These are phyloP conservation scores for Kwoniella europaea DNA, from an alignment of 768 basidiomycete genomes.

Conservation along the genomic window DNA sequence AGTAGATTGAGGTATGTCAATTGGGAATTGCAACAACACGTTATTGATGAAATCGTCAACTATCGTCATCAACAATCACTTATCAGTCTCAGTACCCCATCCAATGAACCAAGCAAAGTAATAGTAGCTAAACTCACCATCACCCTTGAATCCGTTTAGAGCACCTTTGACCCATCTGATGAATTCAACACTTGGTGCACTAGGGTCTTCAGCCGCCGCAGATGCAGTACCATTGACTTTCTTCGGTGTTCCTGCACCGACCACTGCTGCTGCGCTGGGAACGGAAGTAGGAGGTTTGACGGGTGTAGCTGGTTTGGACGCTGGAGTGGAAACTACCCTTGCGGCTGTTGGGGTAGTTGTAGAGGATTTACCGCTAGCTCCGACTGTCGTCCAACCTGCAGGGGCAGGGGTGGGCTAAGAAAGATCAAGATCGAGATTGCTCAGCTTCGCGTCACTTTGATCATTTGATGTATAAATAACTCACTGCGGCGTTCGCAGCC, in stretches of 20 bases:
- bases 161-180: conserved; percentile 87
- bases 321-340: conserved; percentile 11
- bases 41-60: conserved; percentile 95
- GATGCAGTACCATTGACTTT: conserved; percentile 60
- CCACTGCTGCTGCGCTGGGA: conserved; percentile 25
- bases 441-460: neutral
- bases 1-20: conserved; percentile 67
- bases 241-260: conserved; percentile 1
- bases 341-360: conserved; percentile 31
- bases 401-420: conserved; percentile 41
- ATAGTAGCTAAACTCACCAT: conserved; percentile 62
- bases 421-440: neutral
- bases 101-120: neutral
- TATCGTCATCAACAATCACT: conserved; percentile 52
- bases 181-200: conserved; percentile 84
- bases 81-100: neutral
- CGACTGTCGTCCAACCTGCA: conserved; percentile 85
- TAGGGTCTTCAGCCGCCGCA: conserved; percentile 65
- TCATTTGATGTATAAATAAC: conserved; percentile 12
- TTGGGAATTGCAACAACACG: conserved; percentile 79
- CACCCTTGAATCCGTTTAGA: conserved; percentile 75
- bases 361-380: conserved; percentile 65
- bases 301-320: conserved; percentile 57
- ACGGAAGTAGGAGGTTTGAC: conserved; percentile 50
- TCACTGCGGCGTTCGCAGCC: conserved; percentile 63